These are phyloP conservation scores for Claviceps digitariae DNA, from an alignment of 2,329 filamentous ascomycete species.

Conservation along the genomic window DNA sequence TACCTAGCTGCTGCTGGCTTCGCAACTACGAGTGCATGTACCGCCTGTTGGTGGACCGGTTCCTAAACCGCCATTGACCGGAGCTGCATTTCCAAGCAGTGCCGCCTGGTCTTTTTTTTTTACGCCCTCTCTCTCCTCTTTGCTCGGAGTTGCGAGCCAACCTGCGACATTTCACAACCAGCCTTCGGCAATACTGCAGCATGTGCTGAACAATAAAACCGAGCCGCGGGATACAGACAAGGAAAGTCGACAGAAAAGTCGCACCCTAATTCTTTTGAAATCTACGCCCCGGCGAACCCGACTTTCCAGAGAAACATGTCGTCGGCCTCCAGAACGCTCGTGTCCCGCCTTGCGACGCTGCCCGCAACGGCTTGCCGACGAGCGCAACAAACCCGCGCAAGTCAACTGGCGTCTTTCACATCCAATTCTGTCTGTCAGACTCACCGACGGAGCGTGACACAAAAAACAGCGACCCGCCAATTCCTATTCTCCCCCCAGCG, in stretches of 20 bases:
- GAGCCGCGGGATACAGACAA: neutral
- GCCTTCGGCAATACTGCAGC: neutral
- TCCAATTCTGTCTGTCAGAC: neutral
- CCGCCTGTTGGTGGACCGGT: neutral
- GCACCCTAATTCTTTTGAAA: neutral
- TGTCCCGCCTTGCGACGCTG: slow-evolving; percentile 20
- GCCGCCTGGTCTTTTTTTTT: slow-evolving; percentile 5
- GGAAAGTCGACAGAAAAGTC: neutral
- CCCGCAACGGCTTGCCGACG: slow-evolving; percentile 17
- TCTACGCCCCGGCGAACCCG: neutral
- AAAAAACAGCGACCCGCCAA: neutral
- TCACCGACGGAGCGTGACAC: neutral
- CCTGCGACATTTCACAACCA: neutral
- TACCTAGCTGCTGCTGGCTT: neutral
- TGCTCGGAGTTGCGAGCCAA: neutral
- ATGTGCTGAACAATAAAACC: neutral
- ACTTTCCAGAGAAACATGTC: slow-evolving; percentile 11
- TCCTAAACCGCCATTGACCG: slow-evolving; percentile 7
- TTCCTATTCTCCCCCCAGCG: slow-evolving; percentile 15
- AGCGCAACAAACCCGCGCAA: slow-evolving; percentile 13
- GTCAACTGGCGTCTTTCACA: slow-evolving; percentile 3
- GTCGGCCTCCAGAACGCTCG: slow-evolving; percentile 20
- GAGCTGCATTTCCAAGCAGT: slow-evolving; percentile 9
- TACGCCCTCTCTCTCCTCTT: neutral
- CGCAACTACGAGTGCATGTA: no score